These are phyloP conservation scores for Iris macrosiphon DNA, from an alignment of 106 monocot genomes.

Conservation along the genomic window DNA sequence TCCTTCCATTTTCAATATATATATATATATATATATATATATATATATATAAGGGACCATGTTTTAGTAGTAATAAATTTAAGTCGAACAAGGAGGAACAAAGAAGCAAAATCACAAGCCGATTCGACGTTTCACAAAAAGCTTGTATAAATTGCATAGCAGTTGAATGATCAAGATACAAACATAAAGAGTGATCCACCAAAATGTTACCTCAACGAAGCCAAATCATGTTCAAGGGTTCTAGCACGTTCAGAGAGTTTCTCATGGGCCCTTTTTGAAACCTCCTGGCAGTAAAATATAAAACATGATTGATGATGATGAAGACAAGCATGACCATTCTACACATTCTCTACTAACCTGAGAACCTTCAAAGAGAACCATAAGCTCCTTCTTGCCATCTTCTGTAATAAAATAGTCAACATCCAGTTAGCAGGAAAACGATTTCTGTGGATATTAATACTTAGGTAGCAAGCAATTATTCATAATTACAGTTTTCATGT, in stretches of 20 bases:
- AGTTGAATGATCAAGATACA: not conserved
- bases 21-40: no score
- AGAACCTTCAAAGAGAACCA: constrained; percentile 54
- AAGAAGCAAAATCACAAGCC: no score
- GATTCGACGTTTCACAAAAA: no score
- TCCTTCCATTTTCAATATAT: no score
- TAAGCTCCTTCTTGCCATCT: constrained; percentile 52
- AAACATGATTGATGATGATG: not conserved
- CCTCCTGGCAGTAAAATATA: constrained; percentile 32
- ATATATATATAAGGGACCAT: no score
- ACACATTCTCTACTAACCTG: constrained; percentile 44
- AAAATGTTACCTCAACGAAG: constrained; percentile 45
- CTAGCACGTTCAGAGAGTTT: constrained; percentile 53
- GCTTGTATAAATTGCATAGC: no score
- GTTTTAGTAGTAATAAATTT: no score
- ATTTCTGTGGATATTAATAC: no score
- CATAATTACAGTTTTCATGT: no score
- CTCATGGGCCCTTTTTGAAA: constrained; percentile 56
- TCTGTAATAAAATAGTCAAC: constrained; percentile 19
- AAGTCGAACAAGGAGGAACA: no score
- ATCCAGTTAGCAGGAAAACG: no score
- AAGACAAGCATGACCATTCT: not conserved
- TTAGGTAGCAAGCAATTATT: no score
- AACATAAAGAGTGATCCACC: not conserved
- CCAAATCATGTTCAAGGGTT: constrained; percentile 66